Evolutionary conservation across 352 stramenopile genomes (phyloP).

Genomic region (Detonula confervacea): DNA sequence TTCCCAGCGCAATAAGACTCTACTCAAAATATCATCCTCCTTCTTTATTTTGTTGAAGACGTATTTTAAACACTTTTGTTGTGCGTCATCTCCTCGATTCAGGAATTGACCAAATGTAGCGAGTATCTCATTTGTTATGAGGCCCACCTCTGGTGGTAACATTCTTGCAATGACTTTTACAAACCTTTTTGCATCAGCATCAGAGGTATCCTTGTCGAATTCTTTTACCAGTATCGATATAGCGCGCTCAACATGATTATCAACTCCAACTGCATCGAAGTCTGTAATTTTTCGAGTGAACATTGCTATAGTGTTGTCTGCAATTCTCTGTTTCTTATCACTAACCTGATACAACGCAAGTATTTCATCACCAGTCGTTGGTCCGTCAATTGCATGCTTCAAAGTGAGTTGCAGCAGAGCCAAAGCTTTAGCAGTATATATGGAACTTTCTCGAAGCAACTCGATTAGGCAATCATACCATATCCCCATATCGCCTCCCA

Average conservation of each 20-base stretch:
- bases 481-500: background rate
- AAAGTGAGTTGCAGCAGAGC: background rate
- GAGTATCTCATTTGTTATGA: background rate
- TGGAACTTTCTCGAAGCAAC: background rate
- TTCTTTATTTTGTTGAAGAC: background rate
- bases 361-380: background rate
- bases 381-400: background rate
- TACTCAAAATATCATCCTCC: background rate
- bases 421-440: background rate
- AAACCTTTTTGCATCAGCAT: background rate
- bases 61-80: background rate
- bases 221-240: background rate
- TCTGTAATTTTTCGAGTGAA: background rate
- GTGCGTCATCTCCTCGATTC: background rate
- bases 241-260: background rate
- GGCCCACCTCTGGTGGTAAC: background rate
- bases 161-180: background rate
- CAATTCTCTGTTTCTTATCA: background rate
- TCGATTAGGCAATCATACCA: background rate
- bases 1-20: background rate
- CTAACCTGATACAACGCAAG: background rate
- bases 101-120: background rate
- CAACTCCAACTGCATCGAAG: background rate
- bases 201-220: background rate
- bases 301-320: background rate